phyloP scores from a whole-genome alignment of 169 alveolate genomes.

The Perkinsus marinus region DNA sequence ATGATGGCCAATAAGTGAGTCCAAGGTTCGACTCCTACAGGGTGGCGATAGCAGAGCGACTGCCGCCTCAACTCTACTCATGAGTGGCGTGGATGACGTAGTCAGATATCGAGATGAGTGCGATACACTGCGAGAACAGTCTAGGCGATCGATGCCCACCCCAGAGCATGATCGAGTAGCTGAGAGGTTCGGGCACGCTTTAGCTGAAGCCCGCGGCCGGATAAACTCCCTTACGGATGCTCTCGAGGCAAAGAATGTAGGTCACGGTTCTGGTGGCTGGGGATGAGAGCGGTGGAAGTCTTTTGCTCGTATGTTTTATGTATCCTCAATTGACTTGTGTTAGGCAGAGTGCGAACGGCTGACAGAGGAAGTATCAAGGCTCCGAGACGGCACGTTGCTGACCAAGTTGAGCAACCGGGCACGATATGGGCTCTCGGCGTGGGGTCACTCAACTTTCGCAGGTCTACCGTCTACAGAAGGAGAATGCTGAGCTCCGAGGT shows the following conservation, averaged over 20 bases:
- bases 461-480: background rate
- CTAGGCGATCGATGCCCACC: too few species aligned
- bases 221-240: background rate
- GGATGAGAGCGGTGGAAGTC: too few species aligned
- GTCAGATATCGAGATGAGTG: too few species aligned
- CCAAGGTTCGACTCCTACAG: too few species aligned
- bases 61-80: too few species aligned
- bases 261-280: too few species aligned
- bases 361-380: background rate
- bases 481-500: background rate
- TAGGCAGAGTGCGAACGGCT: background rate
- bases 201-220: background rate
- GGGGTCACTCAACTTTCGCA: background rate
- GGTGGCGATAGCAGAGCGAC: too few species aligned
- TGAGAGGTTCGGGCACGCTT: too few species aligned
- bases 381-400: background rate
- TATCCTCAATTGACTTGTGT: background rate
- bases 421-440: background rate
- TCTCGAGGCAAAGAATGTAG: background rate
- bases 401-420: background rate
- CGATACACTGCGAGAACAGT: too few species aligned
- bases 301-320: too few species aligned
- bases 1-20: background rate
- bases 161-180: too few species aligned
- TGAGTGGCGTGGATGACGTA: too few species aligned